Percentiles rank a stretch among this genome's conserved stretches.
phyloP scores from a whole-genome alignment of 2,329 filamentous ascomycete genomes.

The Beauveria scarabaeidicola region DNA sequence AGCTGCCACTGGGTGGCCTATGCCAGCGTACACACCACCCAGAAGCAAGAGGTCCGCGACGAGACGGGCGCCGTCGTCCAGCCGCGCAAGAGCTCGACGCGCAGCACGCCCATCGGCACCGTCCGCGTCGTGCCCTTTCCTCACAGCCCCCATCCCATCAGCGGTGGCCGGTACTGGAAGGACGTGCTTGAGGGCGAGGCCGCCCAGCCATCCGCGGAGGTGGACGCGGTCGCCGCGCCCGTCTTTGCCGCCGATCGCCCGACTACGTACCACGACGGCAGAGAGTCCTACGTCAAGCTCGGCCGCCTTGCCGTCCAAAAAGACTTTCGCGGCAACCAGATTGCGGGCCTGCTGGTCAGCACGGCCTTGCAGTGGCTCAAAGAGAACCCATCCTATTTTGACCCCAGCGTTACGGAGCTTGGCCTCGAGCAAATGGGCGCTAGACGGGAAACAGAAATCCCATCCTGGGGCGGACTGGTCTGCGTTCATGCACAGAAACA shows the following conservation, averaged over 20 bases:
- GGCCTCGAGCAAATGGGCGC: slow-evolving; percentile 36
- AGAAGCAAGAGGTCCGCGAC: slow-evolving; percentile 35
- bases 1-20: slow-evolving; percentile 88
- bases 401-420: slow-evolving; percentile 36
- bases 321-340: slow-evolving; percentile 54
- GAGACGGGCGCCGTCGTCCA: slow-evolving; percentile 31
- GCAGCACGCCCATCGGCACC: slow-evolving; percentile 54
- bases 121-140: slow-evolving; percentile 77
- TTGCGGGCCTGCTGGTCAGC: slow-evolving; percentile 59
- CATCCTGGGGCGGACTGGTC: slow-evolving; percentile 64
- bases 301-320: slow-evolving; percentile 65
- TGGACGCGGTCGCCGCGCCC: slow-evolving; percentile 1
- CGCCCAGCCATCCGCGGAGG: not conserved
- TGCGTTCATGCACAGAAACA: slow-evolving; percentile 70
- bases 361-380: slow-evolving; percentile 60
- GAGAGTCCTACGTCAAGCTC: slow-evolving; percentile 74
- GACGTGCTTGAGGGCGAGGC: slow-evolving; percentile 27
- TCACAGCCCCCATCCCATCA: slow-evolving; percentile 54
- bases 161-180: slow-evolving; percentile 40
- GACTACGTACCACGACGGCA: slow-evolving; percentile 47
- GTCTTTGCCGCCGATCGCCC: slow-evolving; percentile 30
- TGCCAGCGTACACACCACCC: slow-evolving; percentile 47
- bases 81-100: slow-evolving; percentile 36
- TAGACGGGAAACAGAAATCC: slow-evolving; percentile 31
- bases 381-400: slow-evolving; percentile 48